phyloP scores from a whole-genome alignment of 352 stramenopile genomes.

The Phytophthora europaea region DNA sequence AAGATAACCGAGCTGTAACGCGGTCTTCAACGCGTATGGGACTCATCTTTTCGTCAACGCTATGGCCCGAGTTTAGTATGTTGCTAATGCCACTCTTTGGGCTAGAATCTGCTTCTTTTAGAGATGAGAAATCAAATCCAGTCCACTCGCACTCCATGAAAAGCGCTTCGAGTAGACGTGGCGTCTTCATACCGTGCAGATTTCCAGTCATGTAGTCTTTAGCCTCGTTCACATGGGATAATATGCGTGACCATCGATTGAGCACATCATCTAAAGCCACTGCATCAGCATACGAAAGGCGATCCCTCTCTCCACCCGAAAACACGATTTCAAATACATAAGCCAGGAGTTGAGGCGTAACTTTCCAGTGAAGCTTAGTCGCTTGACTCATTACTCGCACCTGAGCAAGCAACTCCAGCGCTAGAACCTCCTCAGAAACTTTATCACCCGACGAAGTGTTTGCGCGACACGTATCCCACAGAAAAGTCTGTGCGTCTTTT shows the following conservation, averaged over 20 bases:
- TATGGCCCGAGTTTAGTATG: neutral
- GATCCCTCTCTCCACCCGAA: constrained; percentile 58
- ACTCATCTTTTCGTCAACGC: constrained; percentile 16
- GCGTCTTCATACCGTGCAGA: constrained; percentile 69
- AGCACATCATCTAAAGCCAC: constrained; percentile 63
- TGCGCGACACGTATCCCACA: constrained; percentile 69
- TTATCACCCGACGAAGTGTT: constrained; percentile 24
- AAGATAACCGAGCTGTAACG: constrained; percentile 45
- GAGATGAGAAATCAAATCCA: constrained; percentile 54
- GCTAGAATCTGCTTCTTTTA: constrained; percentile 6
- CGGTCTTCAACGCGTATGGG: constrained; percentile 36
- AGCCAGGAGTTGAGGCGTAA: constrained; percentile 71
- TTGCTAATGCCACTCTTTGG: neutral
- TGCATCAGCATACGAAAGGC: constrained; percentile 55
- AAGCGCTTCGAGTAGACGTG: constrained; percentile 60
- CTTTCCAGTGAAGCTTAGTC: constrained; percentile 69
- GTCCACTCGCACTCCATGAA: constrained; percentile 79
- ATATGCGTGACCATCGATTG: constrained; percentile 60
- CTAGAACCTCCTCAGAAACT: constrained; percentile 40
- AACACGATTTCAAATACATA: constrained; percentile 69
- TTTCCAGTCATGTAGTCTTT: constrained; percentile 71
- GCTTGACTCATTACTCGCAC: constrained; percentile 54
- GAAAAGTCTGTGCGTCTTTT: constrained; percentile 49
- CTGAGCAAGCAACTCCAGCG: constrained; percentile 55
- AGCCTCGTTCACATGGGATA: constrained; percentile 59